These are phyloP conservation scores for Galerina sulciceps DNA, from an alignment of 768 basidiomycete species.

Conservation along the genomic window DNA sequence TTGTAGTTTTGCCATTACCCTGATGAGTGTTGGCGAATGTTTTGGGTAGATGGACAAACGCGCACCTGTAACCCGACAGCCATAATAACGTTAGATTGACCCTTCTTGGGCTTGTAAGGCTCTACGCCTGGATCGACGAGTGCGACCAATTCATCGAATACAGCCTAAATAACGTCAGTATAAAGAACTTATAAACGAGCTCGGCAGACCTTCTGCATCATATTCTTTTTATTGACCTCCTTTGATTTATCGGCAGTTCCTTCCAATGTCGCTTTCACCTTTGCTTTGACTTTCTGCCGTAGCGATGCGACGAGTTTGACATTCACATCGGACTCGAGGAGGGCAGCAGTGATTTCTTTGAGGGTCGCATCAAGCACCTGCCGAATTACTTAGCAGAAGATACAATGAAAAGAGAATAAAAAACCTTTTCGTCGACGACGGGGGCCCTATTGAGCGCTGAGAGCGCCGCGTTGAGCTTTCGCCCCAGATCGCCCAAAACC, in stretches of 20 bases:
- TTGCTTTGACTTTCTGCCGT: slow-evolving; percentile 87
- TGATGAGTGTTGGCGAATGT: slow-evolving; percentile 31
- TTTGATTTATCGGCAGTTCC: slow-evolving; percentile 64
- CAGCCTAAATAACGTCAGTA: slow-evolving; percentile 57
- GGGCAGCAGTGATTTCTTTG: slow-evolving; percentile 92
- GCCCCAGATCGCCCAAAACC: slow-evolving; percentile 96
- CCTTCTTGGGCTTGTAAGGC: slow-evolving; percentile 96
- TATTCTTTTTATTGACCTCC: slow-evolving; percentile 80
- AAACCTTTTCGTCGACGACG: slow-evolving; percentile 90
- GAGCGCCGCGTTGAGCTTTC: slow-evolving; percentile 91
- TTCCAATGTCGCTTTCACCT: slow-evolving; percentile 84
- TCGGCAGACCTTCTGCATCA: slow-evolving; percentile 82
- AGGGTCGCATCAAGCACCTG: slow-evolving; percentile 93
- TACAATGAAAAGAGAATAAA: neutral
- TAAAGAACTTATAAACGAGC: neutral
- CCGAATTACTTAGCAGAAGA: neutral
- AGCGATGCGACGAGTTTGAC: slow-evolving; percentile 92
- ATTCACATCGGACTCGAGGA: slow-evolving; percentile 97
- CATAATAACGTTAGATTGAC: slow-evolving; percentile 94
- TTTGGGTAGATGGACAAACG: slow-evolving; percentile 1
- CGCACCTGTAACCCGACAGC: slow-evolving; percentile 92
- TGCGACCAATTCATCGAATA: slow-evolving; percentile 95
- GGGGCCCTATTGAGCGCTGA: slow-evolving; percentile 86
- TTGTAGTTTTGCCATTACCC: slow-evolving; percentile 99
- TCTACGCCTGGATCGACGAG: slow-evolving; percentile 96